A percentile compares a stretch with the other conserved stretches of the same genome.
phyloP scores from a whole-genome alignment of 2,329 filamentous ascomycete species.

The Fusarium virguliforme region DNA sequence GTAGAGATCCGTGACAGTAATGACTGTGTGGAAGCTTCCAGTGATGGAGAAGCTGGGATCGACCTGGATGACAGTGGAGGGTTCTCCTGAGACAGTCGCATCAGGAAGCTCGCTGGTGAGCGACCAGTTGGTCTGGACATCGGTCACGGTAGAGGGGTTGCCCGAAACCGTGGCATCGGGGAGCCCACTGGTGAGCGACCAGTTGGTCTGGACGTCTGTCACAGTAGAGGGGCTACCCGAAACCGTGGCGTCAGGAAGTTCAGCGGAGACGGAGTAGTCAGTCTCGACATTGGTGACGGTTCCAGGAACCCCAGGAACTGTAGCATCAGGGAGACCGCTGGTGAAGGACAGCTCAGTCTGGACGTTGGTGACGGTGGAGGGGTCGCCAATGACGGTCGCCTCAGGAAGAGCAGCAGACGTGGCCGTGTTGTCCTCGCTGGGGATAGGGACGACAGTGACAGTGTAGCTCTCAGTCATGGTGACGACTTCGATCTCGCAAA shows the following conservation, averaged over 20 bases:
- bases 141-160: conserved; percentile 51
- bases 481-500: conserved; percentile 44
- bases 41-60: conserved; percentile 43
- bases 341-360: conserved; percentile 52
- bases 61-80: conserved; percentile 52
- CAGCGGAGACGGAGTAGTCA: conserved; percentile 39
- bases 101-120: conserved; percentile 53
- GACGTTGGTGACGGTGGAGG: conserved; percentile 54
- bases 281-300: conserved; percentile 52
- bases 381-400: conserved; percentile 50
- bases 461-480: conserved; percentile 51
- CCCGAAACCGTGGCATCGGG: conserved; percentile 48
- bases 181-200: conserved; percentile 49
- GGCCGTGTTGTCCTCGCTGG: conserved; percentile 29
- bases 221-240: conserved; percentile 51
- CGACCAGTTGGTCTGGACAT: conserved; percentile 49
- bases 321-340: conserved; percentile 53
- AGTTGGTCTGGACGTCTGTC: conserved; percentile 51
- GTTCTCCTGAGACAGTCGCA: conserved; percentile 54
- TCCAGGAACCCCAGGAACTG: conserved; percentile 52
- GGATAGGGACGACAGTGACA: conserved; percentile 49
- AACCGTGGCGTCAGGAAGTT: conserved; percentile 44
- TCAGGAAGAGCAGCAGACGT: conserved; percentile 45
- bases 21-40: conserved; percentile 43
- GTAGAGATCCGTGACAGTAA: conserved; percentile 55